Conservation (phyloP, 768 basidiomycete genomes). For the Sutorius australiensis region DNA sequence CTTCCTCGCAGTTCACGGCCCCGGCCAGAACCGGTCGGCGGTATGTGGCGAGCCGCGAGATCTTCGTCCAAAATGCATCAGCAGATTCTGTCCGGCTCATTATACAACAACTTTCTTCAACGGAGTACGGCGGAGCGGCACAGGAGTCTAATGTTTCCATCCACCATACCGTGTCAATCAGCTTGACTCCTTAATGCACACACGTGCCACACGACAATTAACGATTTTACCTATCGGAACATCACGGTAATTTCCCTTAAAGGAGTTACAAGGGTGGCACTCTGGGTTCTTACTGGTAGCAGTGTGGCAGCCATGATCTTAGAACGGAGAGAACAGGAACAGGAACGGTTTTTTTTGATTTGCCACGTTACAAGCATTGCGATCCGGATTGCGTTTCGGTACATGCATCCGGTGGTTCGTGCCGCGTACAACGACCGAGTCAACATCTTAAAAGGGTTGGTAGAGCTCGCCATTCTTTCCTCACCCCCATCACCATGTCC, state of each 20-base stretch:
- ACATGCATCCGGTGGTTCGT: neutral
- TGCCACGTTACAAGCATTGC: neutral
- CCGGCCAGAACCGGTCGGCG: neutral
- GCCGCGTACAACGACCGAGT: neutral
- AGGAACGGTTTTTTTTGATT: slow-evolving; percentile 1
- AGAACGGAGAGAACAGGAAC: neutral
- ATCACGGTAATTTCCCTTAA: neutral
- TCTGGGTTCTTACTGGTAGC: neutral
- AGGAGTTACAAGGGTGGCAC: neutral
- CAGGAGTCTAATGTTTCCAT: neutral
- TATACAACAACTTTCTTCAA: neutral
- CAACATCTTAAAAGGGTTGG: slow-evolving; percentile 7
- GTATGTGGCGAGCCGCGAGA: neutral
- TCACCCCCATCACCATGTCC: slow-evolving; percentile 16
- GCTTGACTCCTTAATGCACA: neutral
- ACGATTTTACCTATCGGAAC: neutral
- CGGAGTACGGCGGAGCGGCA: neutral
- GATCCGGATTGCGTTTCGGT: slow-evolving; percentile 1
- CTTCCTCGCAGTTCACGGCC: slow-evolving; percentile 8
- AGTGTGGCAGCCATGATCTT: neutral
- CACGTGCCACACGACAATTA: neutral
- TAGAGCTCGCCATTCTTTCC: neutral
- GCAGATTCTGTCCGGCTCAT: neutral
- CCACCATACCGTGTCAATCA: neutral
- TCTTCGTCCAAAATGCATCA: neutral